These are phyloP conservation scores for Croton laevigatus DNA, from an alignment of 441 rosid genomes.

Conservation along the genomic window DNA sequence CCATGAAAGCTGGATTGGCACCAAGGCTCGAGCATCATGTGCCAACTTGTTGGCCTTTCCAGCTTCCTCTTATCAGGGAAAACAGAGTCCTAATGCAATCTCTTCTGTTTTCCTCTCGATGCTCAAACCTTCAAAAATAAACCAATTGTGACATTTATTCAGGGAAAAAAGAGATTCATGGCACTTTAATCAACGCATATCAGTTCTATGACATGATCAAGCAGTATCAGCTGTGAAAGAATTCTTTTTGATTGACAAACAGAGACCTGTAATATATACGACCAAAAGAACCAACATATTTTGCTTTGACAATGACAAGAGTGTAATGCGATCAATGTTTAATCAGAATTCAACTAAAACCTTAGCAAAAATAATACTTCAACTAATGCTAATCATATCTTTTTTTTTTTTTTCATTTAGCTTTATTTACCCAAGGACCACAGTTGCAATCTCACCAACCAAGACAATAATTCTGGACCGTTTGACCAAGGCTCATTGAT, in stretches of 20 bases:
- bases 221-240: no score
- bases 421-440: background rate
- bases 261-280: background rate
- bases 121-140: constrained; percentile 63
- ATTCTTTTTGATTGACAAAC: background rate
- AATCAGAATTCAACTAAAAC: no score
- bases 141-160: background rate
- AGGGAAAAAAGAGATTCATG: background rate
- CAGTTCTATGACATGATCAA: background rate
- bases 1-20: constrained; percentile 83
- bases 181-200: no score
- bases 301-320: background rate
- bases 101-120: constrained; percentile 88
- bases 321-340: no score
- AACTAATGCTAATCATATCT: background rate
- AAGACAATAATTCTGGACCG: no score
- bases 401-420: background rate
- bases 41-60: constrained; percentile 73
- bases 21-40: constrained; percentile 64
- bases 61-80: constrained; percentile 76
- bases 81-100: constrained; percentile 83
- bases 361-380: no score
- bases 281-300: background rate
- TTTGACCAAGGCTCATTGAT: background rate
- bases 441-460: no score